Percentiles rank a stretch among this genome's conserved stretches.
phyloP scores from a whole-genome alignment of 768 basidiomycete genomes.

The Russula olivacea region DNA sequence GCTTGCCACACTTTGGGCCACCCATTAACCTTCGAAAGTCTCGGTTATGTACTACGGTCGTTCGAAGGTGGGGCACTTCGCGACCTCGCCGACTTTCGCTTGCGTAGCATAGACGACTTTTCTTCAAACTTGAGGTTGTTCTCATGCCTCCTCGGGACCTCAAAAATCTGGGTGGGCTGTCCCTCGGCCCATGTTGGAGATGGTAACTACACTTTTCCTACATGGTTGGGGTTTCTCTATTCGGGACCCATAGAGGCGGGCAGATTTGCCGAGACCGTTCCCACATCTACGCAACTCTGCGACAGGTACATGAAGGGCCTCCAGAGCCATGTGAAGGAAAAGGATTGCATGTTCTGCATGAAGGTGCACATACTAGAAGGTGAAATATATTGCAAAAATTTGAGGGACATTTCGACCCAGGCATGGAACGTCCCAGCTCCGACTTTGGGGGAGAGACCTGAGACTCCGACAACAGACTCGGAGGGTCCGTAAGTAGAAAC shows the following conservation, averaged over 20 bases:
- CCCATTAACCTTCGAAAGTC: not conserved
- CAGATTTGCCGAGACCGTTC: not conserved
- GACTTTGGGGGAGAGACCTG: not conserved
- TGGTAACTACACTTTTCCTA: too few relatives aligned
- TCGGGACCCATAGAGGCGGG: too few relatives aligned
- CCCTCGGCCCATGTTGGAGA: too few relatives aligned
- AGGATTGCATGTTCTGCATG: not conserved
- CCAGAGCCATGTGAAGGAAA: not conserved
- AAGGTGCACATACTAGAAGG: slow-evolving; percentile 1
- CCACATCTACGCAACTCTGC: not conserved
- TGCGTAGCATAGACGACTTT: not conserved
- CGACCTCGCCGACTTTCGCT: not conserved
- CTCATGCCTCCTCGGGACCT: too few relatives aligned
- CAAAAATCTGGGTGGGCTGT: too few relatives aligned
- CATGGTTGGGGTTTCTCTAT: not conserved
- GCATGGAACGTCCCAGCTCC: not conserved
- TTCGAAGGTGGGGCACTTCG: not conserved
- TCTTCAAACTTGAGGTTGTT: too few relatives aligned
- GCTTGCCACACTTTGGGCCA: not conserved
- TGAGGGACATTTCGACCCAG: not conserved
- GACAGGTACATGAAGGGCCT: not conserved
- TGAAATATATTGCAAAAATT: not conserved
- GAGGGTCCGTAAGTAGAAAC: not conserved
- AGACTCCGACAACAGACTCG: too few relatives aligned
- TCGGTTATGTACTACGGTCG: not conserved